Conservation (phyloP, 495 filamentous ascomycete genomes). For the Sordaria brevicollis region DNA sequence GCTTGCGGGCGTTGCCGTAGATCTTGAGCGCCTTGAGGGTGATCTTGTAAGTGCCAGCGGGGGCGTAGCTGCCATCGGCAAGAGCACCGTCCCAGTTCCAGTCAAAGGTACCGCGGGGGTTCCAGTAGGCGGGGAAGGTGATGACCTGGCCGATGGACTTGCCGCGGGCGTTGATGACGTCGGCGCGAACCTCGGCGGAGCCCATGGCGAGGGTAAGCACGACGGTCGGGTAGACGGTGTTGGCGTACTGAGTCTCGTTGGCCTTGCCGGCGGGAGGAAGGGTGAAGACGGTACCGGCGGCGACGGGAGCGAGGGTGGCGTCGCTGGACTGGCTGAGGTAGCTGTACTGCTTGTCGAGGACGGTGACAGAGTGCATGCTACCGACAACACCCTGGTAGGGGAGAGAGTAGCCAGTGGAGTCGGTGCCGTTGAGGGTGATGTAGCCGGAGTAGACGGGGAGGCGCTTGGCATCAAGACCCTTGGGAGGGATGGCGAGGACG, state of each 20-base stretch:
- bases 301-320: conserved; percentile 17
- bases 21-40: conserved; percentile 33
- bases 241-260: conserved; percentile 24
- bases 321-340: conserved; percentile 26
- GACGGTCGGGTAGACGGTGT: conserved; percentile 17
- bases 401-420: conserved; percentile 35
- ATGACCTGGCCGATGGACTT: conserved; percentile 25
- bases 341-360: conserved; percentile 25
- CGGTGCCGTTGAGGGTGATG: conserved; percentile 38
- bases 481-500: conserved; percentile 33
- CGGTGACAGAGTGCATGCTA: conserved; percentile 27
- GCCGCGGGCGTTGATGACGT: conserved; percentile 26
- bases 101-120: conserved; percentile 25
- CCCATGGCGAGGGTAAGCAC: conserved; percentile 31
- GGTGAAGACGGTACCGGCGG: conserved; percentile 28
- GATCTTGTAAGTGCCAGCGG: conserved; percentile 36
- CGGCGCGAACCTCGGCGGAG: conserved; percentile 31
- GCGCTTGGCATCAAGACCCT: conserved; percentile 25
- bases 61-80: conserved; percentile 29
- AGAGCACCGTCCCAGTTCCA: conserved; percentile 33
- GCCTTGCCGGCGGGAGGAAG: conserved; percentile 25
- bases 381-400: conserved; percentile 43
- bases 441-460: conserved; percentile 45
- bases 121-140: conserved; percentile 28
- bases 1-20: conserved; percentile 24